phyloP scores from a whole-genome alignment of 176 grass and related monocot genomes.

The Lolium perenne region DNA sequence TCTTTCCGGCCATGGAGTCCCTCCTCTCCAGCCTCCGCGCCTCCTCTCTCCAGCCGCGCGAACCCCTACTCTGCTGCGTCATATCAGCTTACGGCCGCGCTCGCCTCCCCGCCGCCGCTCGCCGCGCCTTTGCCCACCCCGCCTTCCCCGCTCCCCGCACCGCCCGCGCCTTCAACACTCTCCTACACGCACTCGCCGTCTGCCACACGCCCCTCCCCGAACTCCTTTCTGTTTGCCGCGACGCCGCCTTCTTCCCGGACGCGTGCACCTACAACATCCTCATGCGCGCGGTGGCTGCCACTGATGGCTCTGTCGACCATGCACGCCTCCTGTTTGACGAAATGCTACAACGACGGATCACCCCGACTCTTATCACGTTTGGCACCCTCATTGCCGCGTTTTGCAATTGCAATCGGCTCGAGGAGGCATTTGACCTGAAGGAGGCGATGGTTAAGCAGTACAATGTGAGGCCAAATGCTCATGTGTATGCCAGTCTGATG shows the following conservation, averaged over 20 bases:
- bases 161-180: neutral
- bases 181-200: constrained; percentile 11
- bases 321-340: constrained; percentile 64
- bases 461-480: constrained; percentile 42
- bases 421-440: constrained; percentile 57
- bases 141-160: constrained; percentile 46
- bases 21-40: constrained; percentile 44
- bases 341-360: constrained; percentile 52
- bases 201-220: constrained; percentile 1
- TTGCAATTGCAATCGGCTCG: constrained; percentile 41
- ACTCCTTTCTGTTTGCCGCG: neutral
- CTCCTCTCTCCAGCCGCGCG: neutral
- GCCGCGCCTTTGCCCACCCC: constrained; percentile 45
- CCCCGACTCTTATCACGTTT: constrained; percentile 57
- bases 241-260: constrained; percentile 3
- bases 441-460: constrained; percentile 50
- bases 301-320: constrained; percentile 45
- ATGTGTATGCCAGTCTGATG: constrained; percentile 61
- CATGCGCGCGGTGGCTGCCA: constrained; percentile 16
- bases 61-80: constrained; percentile 40
- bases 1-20: constrained; percentile 60
- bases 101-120: constrained; percentile 41
- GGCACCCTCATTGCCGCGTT: constrained; percentile 55
- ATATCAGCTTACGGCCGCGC: constrained; percentile 54
- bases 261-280: constrained; percentile 28